Percentiles rank a stretch among this genome's conserved stretches.
Evolutionary conservation across 176 grass and related monocot genomes (phyloP).

Genomic region (Aechmea fasciata): DNA sequence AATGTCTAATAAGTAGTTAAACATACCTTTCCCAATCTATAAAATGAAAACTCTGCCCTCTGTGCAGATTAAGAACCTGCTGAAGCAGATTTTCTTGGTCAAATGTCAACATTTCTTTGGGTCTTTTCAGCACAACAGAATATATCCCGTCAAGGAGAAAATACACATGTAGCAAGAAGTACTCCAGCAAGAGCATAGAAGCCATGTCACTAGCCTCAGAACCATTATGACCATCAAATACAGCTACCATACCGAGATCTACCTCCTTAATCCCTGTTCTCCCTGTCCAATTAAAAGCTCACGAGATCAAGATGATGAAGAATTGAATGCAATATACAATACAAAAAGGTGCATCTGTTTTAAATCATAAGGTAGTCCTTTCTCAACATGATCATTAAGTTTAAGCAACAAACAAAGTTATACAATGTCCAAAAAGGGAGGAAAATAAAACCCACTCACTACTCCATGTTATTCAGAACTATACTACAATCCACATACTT

Average conservation of each 20-base stretch:
- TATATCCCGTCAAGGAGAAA: slow-evolving; percentile 91
- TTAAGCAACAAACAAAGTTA: background rate
- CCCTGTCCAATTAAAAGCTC: slow-evolving; percentile 31
- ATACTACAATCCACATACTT: background rate
- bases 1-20: no score
- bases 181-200: slow-evolving; percentile 76
- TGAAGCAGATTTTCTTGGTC: slow-evolving; percentile 38
- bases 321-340: slow-evolving; percentile 1
- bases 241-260: slow-evolving; percentile 72
- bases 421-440: background rate
- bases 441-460: background rate
- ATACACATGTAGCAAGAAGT: slow-evolving; percentile 89
- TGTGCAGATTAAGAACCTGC: slow-evolving; percentile 17
- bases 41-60: slow-evolving; percentile 19
- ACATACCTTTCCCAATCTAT: slow-evolving; percentile 26
- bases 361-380: slow-evolving; percentile 9
- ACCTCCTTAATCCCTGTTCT: slow-evolving; percentile 59
- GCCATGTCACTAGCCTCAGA: slow-evolving; percentile 89
- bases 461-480: background rate
- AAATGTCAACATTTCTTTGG: slow-evolving; percentile 51
- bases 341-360: background rate
- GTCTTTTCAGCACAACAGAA: slow-evolving; percentile 53
- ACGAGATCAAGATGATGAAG: slow-evolving; percentile 6
- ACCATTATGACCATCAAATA: slow-evolving; percentile 97
- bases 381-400: background rate